Evolutionary conservation across 2,329 filamentous ascomycete species (phyloP).

Genomic region (Teratosphaeria viscida): DNA sequence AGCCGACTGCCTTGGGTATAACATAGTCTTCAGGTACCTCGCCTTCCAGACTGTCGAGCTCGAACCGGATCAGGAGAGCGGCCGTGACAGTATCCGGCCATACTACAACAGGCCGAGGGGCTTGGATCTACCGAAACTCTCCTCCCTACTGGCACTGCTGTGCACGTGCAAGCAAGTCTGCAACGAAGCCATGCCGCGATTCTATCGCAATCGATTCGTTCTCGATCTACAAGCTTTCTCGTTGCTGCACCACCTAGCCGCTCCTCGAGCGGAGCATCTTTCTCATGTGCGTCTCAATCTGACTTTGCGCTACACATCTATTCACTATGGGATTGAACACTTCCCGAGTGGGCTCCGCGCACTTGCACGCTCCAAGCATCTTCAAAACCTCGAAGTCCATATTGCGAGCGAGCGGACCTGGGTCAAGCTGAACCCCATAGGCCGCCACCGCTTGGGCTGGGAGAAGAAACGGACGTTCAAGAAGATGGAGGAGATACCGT

Average conservation of each 20-base stretch:
- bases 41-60: not conserved
- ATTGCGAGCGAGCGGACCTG: not conserved
- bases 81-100: not conserved
- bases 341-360: not conserved
- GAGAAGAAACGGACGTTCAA: not conserved
- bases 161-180: conserved; percentile 6
- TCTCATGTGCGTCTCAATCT: not conserved
- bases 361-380: not conserved
- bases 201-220: conserved; percentile 3
- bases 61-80: not conserved
- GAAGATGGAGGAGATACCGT: not conserved
- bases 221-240: not conserved
- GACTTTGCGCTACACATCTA: not conserved
- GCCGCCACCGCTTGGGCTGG: not conserved
- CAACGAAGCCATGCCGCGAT: conserved; percentile 8
- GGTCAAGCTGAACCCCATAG: not conserved
- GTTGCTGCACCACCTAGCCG: not conserved
- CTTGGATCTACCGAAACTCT: not conserved
- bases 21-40: too few species aligned
- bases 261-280: not conserved
- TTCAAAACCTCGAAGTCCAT: not conserved
- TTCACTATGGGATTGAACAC: too few species aligned
- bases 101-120: not conserved
- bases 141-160: conserved; percentile 5
- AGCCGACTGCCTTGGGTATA: too few species aligned